phyloP scores from a whole-genome alignment of 805 yeast genomes.

The Candida broadrunensis region DNA sequence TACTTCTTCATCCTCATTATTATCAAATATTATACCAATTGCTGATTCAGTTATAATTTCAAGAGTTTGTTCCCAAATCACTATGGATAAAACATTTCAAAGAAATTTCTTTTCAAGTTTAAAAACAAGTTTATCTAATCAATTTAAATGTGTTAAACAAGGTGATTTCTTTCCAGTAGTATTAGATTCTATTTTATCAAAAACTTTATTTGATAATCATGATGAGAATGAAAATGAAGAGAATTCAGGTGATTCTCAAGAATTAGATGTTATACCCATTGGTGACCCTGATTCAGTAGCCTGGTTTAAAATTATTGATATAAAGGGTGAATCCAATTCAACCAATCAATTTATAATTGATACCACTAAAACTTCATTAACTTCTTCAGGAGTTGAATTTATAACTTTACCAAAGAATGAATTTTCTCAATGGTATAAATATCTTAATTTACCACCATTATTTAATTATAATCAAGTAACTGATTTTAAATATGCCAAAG shows the following conservation, averaged over 20 bases:
- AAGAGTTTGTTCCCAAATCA: slow-evolving; percentile 64
- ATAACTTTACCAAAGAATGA: slow-evolving; percentile 33
- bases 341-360: slow-evolving; percentile 56
- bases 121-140: slow-evolving; percentile 57
- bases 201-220: slow-evolving; percentile 41
- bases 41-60: slow-evolving; percentile 67
- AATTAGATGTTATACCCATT: slow-evolving; percentile 43
- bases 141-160: slow-evolving; percentile 54
- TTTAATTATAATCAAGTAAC: slow-evolving; percentile 31
- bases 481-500: slow-evolving; percentile 42
- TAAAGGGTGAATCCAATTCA: slow-evolving; percentile 28
- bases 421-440: slow-evolving; percentile 44
- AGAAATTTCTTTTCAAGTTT: slow-evolving; percentile 58
- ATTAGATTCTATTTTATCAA: slow-evolving; percentile 66
- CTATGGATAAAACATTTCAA: slow-evolving; percentile 64
- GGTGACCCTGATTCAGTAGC: slow-evolving; percentile 73
- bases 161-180: slow-evolving; percentile 76
- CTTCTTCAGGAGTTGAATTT: slow-evolving; percentile 60
- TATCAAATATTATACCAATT: slow-evolving; percentile 34
- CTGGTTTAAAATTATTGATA: slow-evolving; percentile 75
- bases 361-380: slow-evolving; percentile 64
- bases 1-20: slow-evolving; percentile 9
- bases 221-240: slow-evolving; percentile 20
- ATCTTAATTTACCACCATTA: slow-evolving; percentile 39
- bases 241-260: slow-evolving; percentile 4